phyloP scores from a whole-genome alignment of 2,329 filamentous ascomycete genomes.

The Verticillium tricorpus region DNA sequence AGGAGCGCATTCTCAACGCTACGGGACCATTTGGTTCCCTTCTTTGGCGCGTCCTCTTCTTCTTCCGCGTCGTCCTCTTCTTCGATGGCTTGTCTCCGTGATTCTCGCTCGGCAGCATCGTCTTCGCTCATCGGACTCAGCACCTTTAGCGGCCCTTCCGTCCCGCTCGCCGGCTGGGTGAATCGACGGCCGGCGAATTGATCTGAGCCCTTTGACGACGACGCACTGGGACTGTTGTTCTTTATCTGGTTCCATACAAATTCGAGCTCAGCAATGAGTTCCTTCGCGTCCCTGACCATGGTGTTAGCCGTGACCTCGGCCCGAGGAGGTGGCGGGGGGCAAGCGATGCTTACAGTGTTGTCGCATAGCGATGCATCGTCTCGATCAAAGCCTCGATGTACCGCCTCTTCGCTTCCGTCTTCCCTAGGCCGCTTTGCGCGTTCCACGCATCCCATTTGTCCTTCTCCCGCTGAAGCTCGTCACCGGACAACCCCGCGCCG shows the following conservation, averaged over 20 bases:
- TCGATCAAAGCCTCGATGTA: constrained; percentile 94
- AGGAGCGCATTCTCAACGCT: constrained; percentile 82
- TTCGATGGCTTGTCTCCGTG: constrained; percentile 34
- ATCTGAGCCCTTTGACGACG: constrained; percentile 55
- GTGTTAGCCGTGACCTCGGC: background rate
- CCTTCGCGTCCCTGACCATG: constrained; percentile 63
- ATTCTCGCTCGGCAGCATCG: constrained; percentile 60
- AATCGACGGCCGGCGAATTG: constrained; percentile 41
- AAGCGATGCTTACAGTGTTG: constrained; percentile 57
- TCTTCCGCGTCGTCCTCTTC: constrained; percentile 37
- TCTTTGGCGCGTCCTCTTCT: constrained; percentile 37
- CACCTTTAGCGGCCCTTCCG: constrained; percentile 60
- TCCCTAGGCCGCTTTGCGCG: constrained; percentile 72
- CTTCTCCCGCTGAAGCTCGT: constrained; percentile 55
- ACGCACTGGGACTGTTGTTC: constrained; percentile 67
- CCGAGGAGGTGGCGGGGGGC: background rate
- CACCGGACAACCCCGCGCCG: constrained; percentile 39
- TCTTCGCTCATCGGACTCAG: constrained; percentile 84
- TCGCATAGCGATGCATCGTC: constrained; percentile 95
- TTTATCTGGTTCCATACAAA: constrained; percentile 99
- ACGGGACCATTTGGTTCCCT: constrained; percentile 64
- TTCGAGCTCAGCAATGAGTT: constrained; percentile 90
- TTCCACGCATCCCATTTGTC: constrained; percentile 95
- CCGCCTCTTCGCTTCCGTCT: constrained; percentile 88
- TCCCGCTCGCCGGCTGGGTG: constrained; percentile 41